phyloP scores from a whole-genome alignment of 192 early-diverging fungal species.

The Backusella parvicylindrica region DNA sequence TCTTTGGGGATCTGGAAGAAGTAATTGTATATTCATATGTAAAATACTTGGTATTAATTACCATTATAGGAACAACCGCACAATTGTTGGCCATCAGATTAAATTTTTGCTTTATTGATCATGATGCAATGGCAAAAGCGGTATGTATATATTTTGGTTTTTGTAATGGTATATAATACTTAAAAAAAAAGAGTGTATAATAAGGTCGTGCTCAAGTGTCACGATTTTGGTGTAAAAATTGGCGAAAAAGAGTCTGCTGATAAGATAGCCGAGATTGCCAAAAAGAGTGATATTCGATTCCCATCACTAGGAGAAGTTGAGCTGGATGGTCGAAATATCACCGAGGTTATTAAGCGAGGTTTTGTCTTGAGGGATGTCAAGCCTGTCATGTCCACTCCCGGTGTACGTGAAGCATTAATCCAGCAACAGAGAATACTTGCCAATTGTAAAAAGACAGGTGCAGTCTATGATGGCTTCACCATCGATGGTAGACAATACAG shows the following conservation, averaged over 20 bases:
- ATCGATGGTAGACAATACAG: constrained; percentile 3
- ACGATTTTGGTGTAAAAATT: constrained; percentile 38
- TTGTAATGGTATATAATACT: no score
- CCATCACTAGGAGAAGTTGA: constrained; percentile 13
- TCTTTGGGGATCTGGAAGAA: constrained; percentile 79
- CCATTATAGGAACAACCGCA: constrained; percentile 56
- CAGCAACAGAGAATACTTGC: constrained; percentile 56
- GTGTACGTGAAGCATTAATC: constrained; percentile 52
- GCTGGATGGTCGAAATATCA: constrained; percentile 65
- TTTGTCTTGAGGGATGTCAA: constrained; percentile 56
- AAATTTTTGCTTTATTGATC: constrained; percentile 73
- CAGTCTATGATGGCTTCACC: neutral
- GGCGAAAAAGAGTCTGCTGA: constrained; percentile 28
- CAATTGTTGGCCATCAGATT: constrained; percentile 60
- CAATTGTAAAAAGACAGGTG: constrained; percentile 7
- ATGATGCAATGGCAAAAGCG: constrained; percentile 63
- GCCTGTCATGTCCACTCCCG: constrained; percentile 52
- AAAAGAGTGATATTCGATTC: constrained; percentile 11
- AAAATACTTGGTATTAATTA: neutral
- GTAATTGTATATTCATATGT: constrained; percentile 30
- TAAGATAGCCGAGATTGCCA: constrained; percentile 34
- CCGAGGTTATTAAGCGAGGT: constrained; percentile 50
- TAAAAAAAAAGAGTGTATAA: neutral
- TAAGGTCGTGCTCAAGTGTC: constrained; percentile 33
- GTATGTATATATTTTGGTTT: no score